These are phyloP conservation scores for Corrigiola litoralis DNA, from an alignment of 179 eudicot species.

Conservation along the genomic window DNA sequence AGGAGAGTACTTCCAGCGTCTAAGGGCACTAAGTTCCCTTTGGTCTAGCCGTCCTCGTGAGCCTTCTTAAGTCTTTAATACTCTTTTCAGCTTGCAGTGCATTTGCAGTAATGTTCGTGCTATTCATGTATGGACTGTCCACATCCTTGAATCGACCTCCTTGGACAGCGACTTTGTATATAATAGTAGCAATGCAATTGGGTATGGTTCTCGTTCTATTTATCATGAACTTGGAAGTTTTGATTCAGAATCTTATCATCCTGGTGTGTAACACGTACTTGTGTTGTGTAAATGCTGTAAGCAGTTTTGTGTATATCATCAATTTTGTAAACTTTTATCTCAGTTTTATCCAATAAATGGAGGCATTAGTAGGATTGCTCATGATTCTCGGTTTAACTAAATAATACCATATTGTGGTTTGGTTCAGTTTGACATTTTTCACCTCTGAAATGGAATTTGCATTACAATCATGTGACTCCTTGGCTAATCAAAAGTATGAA, in stretches of 20 bases:
- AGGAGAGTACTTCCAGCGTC: constrained; percentile 46
- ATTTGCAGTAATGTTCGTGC: constrained; percentile 6
- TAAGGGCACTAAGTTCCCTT: constrained; percentile 38
- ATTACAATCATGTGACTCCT: too few species aligned
- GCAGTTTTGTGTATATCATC: constrained; percentile 18
- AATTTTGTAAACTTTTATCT: constrained; percentile 21
- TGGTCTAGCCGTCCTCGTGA: constrained; percentile 36
- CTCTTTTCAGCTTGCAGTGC: constrained; percentile 8
- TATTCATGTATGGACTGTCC: constrained; percentile 14
- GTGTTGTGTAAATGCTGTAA: constrained; percentile 19
- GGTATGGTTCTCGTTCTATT: constrained; percentile 9
- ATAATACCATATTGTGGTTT: too few species aligned
- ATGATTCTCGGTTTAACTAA: too few species aligned
- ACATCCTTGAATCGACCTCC: constrained; percentile 14
- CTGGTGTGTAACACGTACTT: constrained; percentile 14
- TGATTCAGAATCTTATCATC: background rate
- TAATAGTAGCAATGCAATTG: constrained; percentile 22
- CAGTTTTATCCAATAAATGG: constrained; percentile 8
- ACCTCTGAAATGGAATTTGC: too few species aligned
- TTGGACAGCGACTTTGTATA: constrained; percentile 21
- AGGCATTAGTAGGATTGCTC: too few species aligned
- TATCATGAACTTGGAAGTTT: constrained; percentile 1
- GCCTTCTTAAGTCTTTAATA: constrained; percentile 5
- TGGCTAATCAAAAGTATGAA: too few species aligned
- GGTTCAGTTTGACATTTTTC: too few species aligned